Evolutionary conservation across 768 basidiomycete species (phyloP).

Genomic region (Termitomyces sp.): DNA sequence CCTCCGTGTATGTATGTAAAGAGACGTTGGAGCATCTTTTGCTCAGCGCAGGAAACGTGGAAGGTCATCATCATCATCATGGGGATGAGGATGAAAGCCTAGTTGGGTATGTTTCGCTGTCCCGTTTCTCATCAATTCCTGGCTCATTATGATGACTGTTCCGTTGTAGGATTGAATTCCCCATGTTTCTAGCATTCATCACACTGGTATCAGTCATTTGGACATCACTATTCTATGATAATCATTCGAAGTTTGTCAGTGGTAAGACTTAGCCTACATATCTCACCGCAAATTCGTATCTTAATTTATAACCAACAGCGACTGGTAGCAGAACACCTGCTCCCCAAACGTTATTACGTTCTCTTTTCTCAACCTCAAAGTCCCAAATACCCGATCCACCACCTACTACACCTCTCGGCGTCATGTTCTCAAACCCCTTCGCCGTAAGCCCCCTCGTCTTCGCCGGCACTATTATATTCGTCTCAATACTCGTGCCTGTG

Average conservation of each 20-base stretch:
- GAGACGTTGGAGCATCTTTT: constrained; percentile 94
- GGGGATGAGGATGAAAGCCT: constrained; percentile 52
- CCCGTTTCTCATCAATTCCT: constrained; percentile 44
- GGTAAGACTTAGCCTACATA: constrained; percentile 35
- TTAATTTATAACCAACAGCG: constrained; percentile 31
- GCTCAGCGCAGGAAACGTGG: constrained; percentile 55
- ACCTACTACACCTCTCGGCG: constrained; percentile 30
- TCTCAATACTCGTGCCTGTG: background rate
- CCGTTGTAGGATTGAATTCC: constrained; percentile 56
- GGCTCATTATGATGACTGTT: background rate
- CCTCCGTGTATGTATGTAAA: constrained; percentile 94
- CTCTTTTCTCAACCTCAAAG: constrained; percentile 35
- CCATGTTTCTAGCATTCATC: constrained; percentile 50
- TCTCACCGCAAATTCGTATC: background rate
- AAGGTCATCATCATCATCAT: constrained; percentile 60
- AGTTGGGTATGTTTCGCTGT: constrained; percentile 31
- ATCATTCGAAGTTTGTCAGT: constrained; percentile 62
- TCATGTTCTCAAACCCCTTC: constrained; percentile 72
- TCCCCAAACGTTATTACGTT: constrained; percentile 44
- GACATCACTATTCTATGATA: constrained; percentile 57
- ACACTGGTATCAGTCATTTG: constrained; percentile 55
- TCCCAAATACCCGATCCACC: constrained; percentile 29
- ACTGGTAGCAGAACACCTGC: constrained; percentile 62
- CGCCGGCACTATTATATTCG: constrained; percentile 34
- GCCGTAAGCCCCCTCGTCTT: constrained; percentile 60